Evolutionary conservation across 75 land plant species (phyloP).

Genomic region (Cryptomeria japonica): DNA sequence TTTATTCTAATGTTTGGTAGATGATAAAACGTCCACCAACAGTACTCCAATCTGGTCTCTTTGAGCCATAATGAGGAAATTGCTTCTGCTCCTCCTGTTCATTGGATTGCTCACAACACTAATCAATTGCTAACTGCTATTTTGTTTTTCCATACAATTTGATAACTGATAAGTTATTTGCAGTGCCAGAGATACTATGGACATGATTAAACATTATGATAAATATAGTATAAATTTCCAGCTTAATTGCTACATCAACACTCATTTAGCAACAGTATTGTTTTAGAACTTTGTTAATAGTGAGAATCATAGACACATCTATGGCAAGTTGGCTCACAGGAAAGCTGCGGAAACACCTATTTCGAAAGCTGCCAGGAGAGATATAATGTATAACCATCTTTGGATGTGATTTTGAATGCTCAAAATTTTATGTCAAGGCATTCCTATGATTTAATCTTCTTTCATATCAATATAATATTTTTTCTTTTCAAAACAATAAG

Average conservation of each 20-base stretch:
- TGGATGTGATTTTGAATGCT: not conserved
- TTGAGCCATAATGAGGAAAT: too few relatives aligned
- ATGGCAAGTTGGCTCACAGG: not conserved
- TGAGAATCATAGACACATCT: not conserved
- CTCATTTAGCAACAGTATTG: not conserved
- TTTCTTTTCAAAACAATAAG: too few relatives aligned
- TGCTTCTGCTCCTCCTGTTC: not conserved
- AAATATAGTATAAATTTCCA: too few relatives aligned
- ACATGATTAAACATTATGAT: not conserved
- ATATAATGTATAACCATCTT: not conserved
- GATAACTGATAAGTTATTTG: not conserved
- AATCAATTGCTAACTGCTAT: too few relatives aligned
- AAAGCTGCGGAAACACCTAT: not conserved
- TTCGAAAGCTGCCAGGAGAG: not conserved
- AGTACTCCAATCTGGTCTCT: too few relatives aligned
- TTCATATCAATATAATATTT: not conserved
- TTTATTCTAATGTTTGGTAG: too few relatives aligned
- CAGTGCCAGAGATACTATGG: not conserved
- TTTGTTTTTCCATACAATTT: not conserved
- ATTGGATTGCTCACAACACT: not conserved
- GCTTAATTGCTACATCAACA: not conserved
- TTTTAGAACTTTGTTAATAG: not conserved
- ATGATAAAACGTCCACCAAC: too few relatives aligned
- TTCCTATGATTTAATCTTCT: not conserved
- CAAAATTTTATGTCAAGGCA: not conserved